Evolutionary conservation across 2,329 filamentous ascomycete species (phyloP).

Genomic region (Paramyrothecium roridum): DNA sequence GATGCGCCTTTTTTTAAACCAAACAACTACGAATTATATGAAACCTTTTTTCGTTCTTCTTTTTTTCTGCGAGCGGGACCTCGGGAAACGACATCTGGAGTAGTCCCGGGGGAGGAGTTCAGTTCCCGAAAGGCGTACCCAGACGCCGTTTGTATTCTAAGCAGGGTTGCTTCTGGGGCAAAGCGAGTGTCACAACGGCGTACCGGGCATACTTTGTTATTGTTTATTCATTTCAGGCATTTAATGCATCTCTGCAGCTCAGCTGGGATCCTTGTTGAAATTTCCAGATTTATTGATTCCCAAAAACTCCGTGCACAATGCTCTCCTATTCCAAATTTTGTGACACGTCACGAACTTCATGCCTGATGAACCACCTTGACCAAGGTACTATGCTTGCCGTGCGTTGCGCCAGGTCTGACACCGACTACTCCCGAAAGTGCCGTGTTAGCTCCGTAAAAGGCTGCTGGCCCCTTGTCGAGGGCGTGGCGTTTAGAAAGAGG

Average conservation of each 20-base stretch:
- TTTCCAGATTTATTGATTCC: neutral
- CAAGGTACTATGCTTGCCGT: neutral
- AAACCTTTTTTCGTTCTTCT: neutral
- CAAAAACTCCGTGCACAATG: neutral
- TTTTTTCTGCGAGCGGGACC: neutral
- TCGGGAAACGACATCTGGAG: neutral
- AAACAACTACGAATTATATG: neutral
- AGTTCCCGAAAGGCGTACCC: slow-evolving; percentile 5
- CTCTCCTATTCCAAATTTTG: neutral
- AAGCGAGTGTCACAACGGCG: neutral
- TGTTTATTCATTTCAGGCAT: neutral
- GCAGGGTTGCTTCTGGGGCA: neutral
- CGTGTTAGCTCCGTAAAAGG: neutral
- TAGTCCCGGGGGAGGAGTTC: neutral
- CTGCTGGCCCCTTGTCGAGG: neutral
- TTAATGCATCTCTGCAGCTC: neutral
- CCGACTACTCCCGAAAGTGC: neutral
- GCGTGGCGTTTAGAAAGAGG: neutral
- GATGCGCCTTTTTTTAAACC: too few species aligned
- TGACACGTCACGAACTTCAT: neutral
- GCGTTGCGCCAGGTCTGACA: neutral
- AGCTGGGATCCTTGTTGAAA: neutral
- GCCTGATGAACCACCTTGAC: neutral
- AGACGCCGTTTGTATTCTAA: slow-evolving; percentile 13
- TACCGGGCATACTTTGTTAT: neutral